Evolutionary conservation across 23 red algal species (phyloP).

Genomic region (Gracilaria domingensis): DNA sequence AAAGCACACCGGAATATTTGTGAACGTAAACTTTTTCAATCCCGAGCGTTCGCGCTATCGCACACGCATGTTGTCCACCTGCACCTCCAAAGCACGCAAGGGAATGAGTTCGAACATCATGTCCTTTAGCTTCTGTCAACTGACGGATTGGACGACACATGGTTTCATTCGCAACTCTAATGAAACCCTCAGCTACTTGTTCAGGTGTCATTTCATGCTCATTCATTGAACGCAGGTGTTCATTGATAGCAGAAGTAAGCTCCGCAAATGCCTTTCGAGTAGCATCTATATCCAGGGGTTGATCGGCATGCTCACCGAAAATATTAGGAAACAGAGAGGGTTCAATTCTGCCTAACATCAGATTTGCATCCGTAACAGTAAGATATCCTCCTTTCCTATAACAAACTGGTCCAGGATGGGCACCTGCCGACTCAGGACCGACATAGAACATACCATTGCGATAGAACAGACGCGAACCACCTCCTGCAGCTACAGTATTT

Average conservation of each 20-base stretch:
- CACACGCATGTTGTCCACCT: slow-evolving; percentile 98
- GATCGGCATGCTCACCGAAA: slow-evolving; percentile 86
- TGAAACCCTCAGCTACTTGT: slow-evolving; percentile 93
- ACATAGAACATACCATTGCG: slow-evolving; percentile 89
- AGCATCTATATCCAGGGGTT: slow-evolving; percentile 88
- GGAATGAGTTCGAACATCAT: slow-evolving; percentile 86
- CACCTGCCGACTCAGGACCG: slow-evolving; percentile 94
- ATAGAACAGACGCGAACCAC: slow-evolving; percentile 89
- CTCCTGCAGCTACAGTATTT: slow-evolving; percentile 97
- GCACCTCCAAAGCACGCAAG: slow-evolving; percentile 98
- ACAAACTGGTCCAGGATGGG: slow-evolving; percentile 94
- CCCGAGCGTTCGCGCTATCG: slow-evolving; percentile 82
- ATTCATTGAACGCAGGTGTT: slow-evolving; percentile 31
- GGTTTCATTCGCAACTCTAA: slow-evolving; percentile 95
- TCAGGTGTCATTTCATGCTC: slow-evolving; percentile 66
- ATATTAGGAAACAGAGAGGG: slow-evolving; percentile 91
- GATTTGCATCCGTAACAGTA: slow-evolving; percentile 98
- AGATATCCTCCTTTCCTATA: slow-evolving; percentile 89
- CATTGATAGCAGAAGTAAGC: slow-evolving; percentile 73
- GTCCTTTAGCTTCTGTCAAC: slow-evolving; percentile 93
- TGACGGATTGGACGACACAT: slow-evolving; percentile 99
- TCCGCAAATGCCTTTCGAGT: slow-evolving; percentile 73
- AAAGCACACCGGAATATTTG: slow-evolving; percentile 93
- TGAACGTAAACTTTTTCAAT: slow-evolving; percentile 92
- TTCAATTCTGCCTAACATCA: slow-evolving; percentile 90